Evolutionary conservation across 2,329 filamentous ascomycete species (phyloP).

Genomic region (Apiospora arundinis): DNA sequence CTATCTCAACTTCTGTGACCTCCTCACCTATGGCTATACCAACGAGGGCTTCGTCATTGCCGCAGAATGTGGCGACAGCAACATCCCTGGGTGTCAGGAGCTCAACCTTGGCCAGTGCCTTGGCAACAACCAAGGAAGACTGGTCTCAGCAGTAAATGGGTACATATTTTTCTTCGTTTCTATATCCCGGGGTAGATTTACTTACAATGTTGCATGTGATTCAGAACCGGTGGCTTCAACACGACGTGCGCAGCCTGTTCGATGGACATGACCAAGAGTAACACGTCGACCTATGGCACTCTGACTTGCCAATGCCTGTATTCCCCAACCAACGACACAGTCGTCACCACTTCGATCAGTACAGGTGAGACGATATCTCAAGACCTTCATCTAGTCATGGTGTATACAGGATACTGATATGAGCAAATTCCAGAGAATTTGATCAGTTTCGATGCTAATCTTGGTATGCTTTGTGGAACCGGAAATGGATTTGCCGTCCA

Average conservation of each 20-base stretch:
- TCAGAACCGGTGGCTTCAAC: slow-evolving; percentile 24
- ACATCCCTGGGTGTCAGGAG: slow-evolving; percentile 16
- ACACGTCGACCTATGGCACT: slow-evolving; percentile 23
- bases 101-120: slow-evolving; percentile 26
- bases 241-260: slow-evolving; percentile 21
- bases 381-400: not conserved
- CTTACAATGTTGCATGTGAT: not conserved
- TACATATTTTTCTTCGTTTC: not conserved
- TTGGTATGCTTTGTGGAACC: slow-evolving; percentile 23
- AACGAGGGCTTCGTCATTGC: slow-evolving; percentile 9
- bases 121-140: slow-evolving; percentile 22
- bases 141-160: slow-evolving; percentile 20
- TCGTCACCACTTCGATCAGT: slow-evolving; percentile 20
- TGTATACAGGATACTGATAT: not conserved
- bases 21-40: not conserved
- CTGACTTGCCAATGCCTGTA: slow-evolving; percentile 21
- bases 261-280: slow-evolving; percentile 21
- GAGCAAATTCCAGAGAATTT: not conserved
- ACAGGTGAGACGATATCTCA: slow-evolving; percentile 12
- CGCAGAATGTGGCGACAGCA: slow-evolving; percentile 20
- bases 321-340: slow-evolving; percentile 11
- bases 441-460: slow-evolving; percentile 22
- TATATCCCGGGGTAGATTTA: too few species aligned
- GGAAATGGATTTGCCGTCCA: slow-evolving; percentile 9
- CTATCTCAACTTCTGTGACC: slow-evolving; percentile 13